phyloP scores from a whole-genome alignment of 805 yeast species.

The Pichia scutulata region DNA sequence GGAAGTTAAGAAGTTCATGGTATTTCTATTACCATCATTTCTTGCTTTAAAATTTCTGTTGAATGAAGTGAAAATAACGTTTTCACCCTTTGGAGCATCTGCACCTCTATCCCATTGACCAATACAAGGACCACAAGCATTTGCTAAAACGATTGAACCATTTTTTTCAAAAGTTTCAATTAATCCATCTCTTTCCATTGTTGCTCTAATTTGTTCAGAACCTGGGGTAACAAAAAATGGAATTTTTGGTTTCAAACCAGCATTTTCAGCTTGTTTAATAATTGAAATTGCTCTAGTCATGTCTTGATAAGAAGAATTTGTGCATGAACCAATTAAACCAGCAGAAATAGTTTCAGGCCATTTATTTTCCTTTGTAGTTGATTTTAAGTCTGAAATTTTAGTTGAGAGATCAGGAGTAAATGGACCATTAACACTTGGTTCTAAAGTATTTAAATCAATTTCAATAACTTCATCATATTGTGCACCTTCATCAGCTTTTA shows the following conservation, averaged over 20 bases:
- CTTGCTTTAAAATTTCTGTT: slow-evolving; percentile 98
- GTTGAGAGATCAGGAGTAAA: slow-evolving; percentile 98
- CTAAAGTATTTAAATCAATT: slow-evolving; percentile 80
- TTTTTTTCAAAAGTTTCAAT: slow-evolving; percentile 80
- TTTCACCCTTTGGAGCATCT: slow-evolving; percentile 86
- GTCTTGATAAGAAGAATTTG: slow-evolving; percentile 97
- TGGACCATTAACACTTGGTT: slow-evolving; percentile 96
- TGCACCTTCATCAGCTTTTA: slow-evolving; percentile 86
- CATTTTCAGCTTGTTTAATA: slow-evolving; percentile 81
- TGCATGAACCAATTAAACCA: slow-evolving; percentile 96
- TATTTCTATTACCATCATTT: slow-evolving; percentile 96
- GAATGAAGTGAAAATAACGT: slow-evolving; percentile 94
- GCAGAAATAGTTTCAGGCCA: slow-evolving; percentile 94
- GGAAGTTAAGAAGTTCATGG: slow-evolving; percentile 94
- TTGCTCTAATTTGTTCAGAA: slow-evolving; percentile 97
- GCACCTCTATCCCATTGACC: slow-evolving; percentile 96
- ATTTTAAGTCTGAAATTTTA: slow-evolving; percentile 81
- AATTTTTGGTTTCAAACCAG: slow-evolving; percentile 87
- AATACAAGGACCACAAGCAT: slow-evolving; percentile 99
- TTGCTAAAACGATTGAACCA: slow-evolving; percentile 92
- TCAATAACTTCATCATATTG: slow-evolving; percentile 92
- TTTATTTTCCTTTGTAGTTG: slow-evolving; percentile 71
- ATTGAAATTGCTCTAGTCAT: slow-evolving; percentile 95
- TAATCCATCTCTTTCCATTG: slow-evolving; percentile 94
- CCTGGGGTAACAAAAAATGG: slow-evolving; percentile 95